These are phyloP conservation scores for Hibiscus mutabilis DNA, from an alignment of 345 rosid genomes.

Conservation along the genomic window DNA sequence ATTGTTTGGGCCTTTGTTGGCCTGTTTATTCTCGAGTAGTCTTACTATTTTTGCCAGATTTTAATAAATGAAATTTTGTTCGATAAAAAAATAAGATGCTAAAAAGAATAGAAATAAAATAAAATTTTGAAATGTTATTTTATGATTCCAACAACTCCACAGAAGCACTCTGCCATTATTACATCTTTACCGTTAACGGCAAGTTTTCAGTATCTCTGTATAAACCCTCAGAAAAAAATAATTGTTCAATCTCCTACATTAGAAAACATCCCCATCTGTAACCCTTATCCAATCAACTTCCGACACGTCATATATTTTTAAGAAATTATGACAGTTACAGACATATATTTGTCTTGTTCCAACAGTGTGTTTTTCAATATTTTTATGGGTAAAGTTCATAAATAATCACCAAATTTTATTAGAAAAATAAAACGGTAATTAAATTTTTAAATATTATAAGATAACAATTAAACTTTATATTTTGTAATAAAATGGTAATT, in stretches of 20 bases:
- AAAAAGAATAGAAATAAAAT: neutral
- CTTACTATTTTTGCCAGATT: no score
- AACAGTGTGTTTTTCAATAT: neutral
- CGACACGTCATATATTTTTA: neutral
- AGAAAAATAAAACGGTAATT: no score
- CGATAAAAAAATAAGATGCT: no score
- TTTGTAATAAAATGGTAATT: no score
- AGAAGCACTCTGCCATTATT: slow-evolving; percentile 9
- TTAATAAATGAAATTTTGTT: no score
- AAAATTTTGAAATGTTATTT: neutral
- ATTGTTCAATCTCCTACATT: neutral
- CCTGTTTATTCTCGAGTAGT: no score
- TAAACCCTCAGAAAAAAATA: neutral
- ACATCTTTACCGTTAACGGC: slow-evolving; percentile 23
- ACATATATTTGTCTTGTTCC: neutral
- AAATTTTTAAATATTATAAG: no score
- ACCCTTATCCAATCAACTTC: neutral
- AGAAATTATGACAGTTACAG: neutral
- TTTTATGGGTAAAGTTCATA: no score
- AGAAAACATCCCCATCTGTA: neutral
- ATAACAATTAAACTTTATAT: no score
- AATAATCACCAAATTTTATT: no score
- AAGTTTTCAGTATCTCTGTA: slow-evolving; percentile 5
- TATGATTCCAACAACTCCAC: neutral
- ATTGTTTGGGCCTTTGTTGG: no score